Evolutionary conservation across 768 basidiomycete genomes (phyloP), one percentile per base, ranked within the genome.

Genomic region (Filobasidium floriforme): DNA sequence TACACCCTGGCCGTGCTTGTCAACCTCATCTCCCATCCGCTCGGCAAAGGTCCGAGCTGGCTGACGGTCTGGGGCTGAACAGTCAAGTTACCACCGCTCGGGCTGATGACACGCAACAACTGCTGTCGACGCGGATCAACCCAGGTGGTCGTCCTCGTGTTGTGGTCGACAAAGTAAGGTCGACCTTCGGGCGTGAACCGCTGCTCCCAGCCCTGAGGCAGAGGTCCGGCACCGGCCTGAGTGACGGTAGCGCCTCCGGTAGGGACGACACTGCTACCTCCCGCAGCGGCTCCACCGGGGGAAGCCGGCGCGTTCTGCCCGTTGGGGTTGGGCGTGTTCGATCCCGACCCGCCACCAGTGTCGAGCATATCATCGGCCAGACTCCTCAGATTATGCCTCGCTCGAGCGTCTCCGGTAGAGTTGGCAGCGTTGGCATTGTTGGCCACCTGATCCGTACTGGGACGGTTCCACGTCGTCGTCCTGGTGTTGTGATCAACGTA

Each of bases 21-120:
- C 61, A 99, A 88, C 55, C 96, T 90, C 96, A 99, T 99, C 80
- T 99, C 96, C 96, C 96, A 99, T 63, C 96, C 96, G 49, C 90
- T 92, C 4, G 96, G 96, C 24, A 99, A 80, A 32, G 96, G 96
- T 1, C 96, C 96, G 26, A 99, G 88, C 76, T 97, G 94, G 12
- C 90, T 90, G 65, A 98, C 94, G 11, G 92, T 88, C 78, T 97
- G 93, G 10, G 92, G 91, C 77, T 97, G 93, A 29, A 92, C 82
- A 6, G 88, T 85, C 18, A 91, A 80, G 70, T 89, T 89, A 41
- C 75, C 90, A 12, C 93, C 92, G 73, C 86, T 87, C 24, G 92
- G 91, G 22, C 91, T 93, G 87, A 98, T 89, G 59, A 97, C 93
- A 69, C 94, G 92, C 67, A 98, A 88, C 68, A 98, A 85, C 12